These are phyloP conservation scores for Aspergillus japonicus DNA, from an alignment of 2,329 filamentous ascomycete species.

Conservation along the genomic window DNA sequence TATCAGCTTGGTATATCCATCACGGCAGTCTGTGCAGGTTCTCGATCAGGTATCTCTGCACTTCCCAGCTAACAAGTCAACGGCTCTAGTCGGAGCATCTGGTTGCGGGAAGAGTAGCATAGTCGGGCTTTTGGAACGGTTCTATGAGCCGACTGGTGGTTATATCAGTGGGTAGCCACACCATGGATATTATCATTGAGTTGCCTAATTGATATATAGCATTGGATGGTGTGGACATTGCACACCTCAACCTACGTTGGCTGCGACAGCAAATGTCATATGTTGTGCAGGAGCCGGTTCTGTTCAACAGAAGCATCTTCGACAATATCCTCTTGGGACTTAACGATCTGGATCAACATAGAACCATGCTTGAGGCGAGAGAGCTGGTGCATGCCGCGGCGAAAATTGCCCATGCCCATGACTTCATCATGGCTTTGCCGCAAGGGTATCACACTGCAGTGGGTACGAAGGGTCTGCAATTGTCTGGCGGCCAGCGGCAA, in stretches of 20 bases:
- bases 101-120: constrained; percentile 74
- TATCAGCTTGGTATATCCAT: constrained; percentile 34
- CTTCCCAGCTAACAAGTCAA: constrained; percentile 42
- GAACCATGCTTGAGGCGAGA: constrained; percentile 4
- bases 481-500: constrained; percentile 90
- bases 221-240: constrained; percentile 38
- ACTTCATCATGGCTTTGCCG: constrained; percentile 71
- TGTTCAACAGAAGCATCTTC: constrained; percentile 79
- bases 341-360: constrained; percentile 43
- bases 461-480: constrained; percentile 74
- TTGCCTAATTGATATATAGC: not conserved
- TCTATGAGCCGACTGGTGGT: constrained; percentile 57
- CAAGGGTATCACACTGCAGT: constrained; percentile 82
- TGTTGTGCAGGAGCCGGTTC: constrained; percentile 65
- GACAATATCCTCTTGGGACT: constrained; percentile 67
- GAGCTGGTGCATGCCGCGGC: constrained; percentile 14
- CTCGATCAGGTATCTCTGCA: constrained; percentile 33
- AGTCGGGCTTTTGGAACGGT: constrained; percentile 68
- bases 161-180: constrained; percentile 21
- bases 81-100: constrained; percentile 70
- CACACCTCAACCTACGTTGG: constrained; percentile 31
- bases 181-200: not conserved
- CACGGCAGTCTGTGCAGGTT: constrained; percentile 41
- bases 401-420: constrained; percentile 61
- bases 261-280: constrained; percentile 19